Base-by-base conservation (phyloP, 106 monocot species). In the Iris macrosiphon region DNA sequence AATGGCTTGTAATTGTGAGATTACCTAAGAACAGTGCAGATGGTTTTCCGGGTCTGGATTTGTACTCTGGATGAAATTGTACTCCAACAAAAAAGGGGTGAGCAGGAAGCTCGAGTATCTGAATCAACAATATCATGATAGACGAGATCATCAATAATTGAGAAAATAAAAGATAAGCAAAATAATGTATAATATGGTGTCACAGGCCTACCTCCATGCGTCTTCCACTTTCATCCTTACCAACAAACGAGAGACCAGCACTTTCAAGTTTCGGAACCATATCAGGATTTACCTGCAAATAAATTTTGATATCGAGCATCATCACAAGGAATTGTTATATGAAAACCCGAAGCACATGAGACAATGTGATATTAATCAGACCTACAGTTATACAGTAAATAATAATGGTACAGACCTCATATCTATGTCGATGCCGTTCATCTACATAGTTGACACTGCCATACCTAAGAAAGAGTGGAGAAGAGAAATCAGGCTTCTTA, bases 31-130 rank as follows among this genome's bases (percentile, higher is more conserved):
- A 88, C 19, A 82, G 75, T 32, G 88, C 47, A 52, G 82, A 82
- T 3, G 88, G 88, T 41, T 76, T 79, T 49, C 88, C 88, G 21
- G 88, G 88, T 63, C 88, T 68, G 6, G 88, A 88, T 52, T 82
- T 88, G 62, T 75, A 88, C 38, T 88, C 88, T n/a, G 82, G 88
- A 49, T 88, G 88, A 65, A 79, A 88, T 54, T 88, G 88, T 6
- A 46, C 79, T 7, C 88, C 88, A 31, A 88, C 43, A 67, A 69
- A 88, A 37, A 67, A 88, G 10, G 68, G 82, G 70, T 88, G 88
- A 54, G 31, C 45, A 39, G 79, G 79, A 24, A 88, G 72, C 61
- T 88, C 88, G 34, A 88, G 14, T 34, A 88, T 73, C 88, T 88
- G 69, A 48, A 79, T 20, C 18, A 56, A 63, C 16, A 55, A 21